Base-by-base conservation (phyloP, 1,139 yeast genomes). In the Nakaseomyces kungkrabaensis region DNA sequence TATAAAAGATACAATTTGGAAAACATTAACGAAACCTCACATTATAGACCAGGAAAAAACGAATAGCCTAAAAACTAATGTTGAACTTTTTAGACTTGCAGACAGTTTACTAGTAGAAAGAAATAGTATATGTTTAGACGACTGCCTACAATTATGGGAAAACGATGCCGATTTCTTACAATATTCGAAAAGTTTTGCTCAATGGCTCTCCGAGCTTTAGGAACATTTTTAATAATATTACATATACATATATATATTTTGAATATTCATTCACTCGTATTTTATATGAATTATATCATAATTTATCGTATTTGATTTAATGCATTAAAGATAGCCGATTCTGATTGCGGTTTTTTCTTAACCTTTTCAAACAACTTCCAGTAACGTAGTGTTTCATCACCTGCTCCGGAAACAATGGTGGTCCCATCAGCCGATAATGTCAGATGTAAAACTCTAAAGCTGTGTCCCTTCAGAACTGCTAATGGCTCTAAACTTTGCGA, bases 381-480 rank as follows among this genome's bases (percentile, higher is more conserved):
- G 61, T 89, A 87, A 58, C 97, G 69, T 52, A 92, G 71, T 0
- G 98, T 92, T 67, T 94, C 98, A 68, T 92, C 99, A 1, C 98
- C 98, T 1, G 98, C 97, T 0, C 98, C 99, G 0, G 98, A 90
- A 3, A 92, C 98, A n/a, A 92, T 85, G 0, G 97, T 88, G 56
- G 87, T 90, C 1, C 98, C 98, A 68, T 92, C 97, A 0, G 97
- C 96, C n/a, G 95, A 85, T 71, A 92, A 75, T 3, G 96, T 81
- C 56, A 92, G 73, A 65, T 92, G 94, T 47, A 94, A 71, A 7
- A 92, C 98, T 54, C 99, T 75, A 64, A 85, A 88, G 0, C 96
- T 87, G 63, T 92, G 99, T 0, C 97, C 98, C 7, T 95, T 88
- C 50, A 92, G 75, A 44, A 90, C 88, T 0, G 97, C 96, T 37